These are phyloP conservation scores for Phaffia tasmanica DNA, from an alignment of 768 basidiomycete species.

Conservation along the genomic window DNA sequence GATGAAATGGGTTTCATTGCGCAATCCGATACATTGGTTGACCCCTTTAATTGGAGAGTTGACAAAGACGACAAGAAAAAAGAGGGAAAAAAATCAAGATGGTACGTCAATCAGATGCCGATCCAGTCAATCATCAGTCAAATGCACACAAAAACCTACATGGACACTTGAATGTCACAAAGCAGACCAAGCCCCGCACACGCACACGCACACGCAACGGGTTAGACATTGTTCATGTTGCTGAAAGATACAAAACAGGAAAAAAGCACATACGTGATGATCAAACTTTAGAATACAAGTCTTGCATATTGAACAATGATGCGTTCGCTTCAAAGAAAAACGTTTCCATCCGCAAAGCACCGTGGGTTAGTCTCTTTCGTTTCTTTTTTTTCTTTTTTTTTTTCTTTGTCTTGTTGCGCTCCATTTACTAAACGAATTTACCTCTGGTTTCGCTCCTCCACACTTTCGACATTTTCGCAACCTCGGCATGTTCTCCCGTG, in stretches of 20 bases:
- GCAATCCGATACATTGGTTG: conserved; percentile 84
- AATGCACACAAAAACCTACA: conserved; percentile 31
- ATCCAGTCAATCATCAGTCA: too few relatives aligned
- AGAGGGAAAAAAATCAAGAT: too few relatives aligned
- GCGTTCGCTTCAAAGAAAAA: conserved; percentile 54
- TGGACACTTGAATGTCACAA: conserved; percentile 34
- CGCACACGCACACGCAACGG: too few relatives aligned
- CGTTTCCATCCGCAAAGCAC: too few relatives aligned
- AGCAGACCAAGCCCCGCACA: not conserved
- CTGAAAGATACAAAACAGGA: not conserved
- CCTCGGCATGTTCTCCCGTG: conserved; percentile 40
- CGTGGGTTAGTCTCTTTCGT: too few relatives aligned
- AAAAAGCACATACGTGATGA: conserved; percentile 69
- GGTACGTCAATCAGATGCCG: too few relatives aligned
- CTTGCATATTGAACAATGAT: conserved; percentile 87
- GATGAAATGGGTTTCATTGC: conserved; percentile 93
- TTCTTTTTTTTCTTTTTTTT: too few relatives aligned
- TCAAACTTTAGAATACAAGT: conserved; percentile 81
- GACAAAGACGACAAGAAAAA: not conserved
- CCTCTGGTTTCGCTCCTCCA: conserved; percentile 61
- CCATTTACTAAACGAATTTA: conserved; percentile 38
- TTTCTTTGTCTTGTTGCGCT: too few relatives aligned
- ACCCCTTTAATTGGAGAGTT: not conserved
- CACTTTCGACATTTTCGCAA: conserved; percentile 60
- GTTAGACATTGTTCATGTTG: not conserved